phyloP scores from a whole-genome alignment of 208 protist genomes.

The Leishmania tropica region DNA sequence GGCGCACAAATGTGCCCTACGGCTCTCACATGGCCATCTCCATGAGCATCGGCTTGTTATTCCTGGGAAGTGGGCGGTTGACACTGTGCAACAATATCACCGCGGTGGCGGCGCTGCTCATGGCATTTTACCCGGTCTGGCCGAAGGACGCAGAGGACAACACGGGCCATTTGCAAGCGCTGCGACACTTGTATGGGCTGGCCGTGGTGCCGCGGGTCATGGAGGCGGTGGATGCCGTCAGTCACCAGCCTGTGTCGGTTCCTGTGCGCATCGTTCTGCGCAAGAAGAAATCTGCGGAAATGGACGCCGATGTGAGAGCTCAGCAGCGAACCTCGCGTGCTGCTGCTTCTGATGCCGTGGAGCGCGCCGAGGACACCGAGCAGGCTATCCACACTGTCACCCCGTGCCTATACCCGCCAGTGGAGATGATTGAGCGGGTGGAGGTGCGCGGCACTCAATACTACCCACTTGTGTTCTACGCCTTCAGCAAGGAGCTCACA shows the following conservation, averaged over 20 bases:
- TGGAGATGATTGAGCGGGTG: constrained; percentile 69
- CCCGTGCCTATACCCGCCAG: constrained; percentile 73
- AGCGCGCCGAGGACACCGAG: background rate
- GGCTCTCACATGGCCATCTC: constrained; percentile 94
- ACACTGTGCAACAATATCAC: constrained; percentile 83
- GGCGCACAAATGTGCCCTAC: constrained; percentile 72
- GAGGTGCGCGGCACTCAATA: constrained; percentile 68
- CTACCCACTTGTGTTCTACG: constrained; percentile 49
- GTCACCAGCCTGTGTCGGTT: constrained; percentile 64
- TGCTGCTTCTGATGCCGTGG: constrained; percentile 18
- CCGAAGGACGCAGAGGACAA: constrained; percentile 91
- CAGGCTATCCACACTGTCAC: constrained; percentile 30
- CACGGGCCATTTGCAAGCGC: constrained; percentile 84
- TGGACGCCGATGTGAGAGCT: background rate
- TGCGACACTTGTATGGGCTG: constrained; percentile 96
- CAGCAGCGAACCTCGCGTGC: constrained; percentile 35
- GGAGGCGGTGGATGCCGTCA: constrained; percentile 92
- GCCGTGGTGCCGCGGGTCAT: constrained; percentile 92
- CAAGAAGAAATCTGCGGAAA: background rate
- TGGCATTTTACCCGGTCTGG: constrained; percentile 94
- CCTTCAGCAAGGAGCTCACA: constrained; percentile 18
- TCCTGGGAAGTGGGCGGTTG: constrained; percentile 92
- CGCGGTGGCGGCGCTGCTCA: constrained; percentile 92
- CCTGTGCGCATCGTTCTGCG: constrained; percentile 66
- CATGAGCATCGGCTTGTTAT: constrained; percentile 96